Conservation (phyloP, 129 eudicot species). For the Scalesia atractyloides region DNA sequence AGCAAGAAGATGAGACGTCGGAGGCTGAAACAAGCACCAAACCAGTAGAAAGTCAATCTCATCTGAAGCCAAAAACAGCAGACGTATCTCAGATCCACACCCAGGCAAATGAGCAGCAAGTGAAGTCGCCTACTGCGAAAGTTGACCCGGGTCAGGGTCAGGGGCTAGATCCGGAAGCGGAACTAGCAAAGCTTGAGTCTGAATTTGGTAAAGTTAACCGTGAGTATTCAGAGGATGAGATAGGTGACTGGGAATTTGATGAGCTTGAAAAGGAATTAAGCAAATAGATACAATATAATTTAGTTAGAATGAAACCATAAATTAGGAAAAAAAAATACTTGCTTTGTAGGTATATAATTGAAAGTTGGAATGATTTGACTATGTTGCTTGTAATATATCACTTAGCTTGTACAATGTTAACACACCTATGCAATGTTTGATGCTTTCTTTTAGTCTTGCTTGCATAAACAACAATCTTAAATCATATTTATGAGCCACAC, state of each 20-base stretch:
- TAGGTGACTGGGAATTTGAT: slow-evolving; percentile 87
- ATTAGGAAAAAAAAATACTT: too few species aligned
- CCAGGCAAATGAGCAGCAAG: slow-evolving; percentile 31
- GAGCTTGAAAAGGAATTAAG: slow-evolving; percentile 88
- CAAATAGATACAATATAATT: slow-evolving; percentile 26
- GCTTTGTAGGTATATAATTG: too few species aligned
- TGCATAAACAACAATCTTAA: not conserved
- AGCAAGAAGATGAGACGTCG: slow-evolving; percentile 37
- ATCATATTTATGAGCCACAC: not conserved
- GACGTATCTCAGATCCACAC: slow-evolving; percentile 25
- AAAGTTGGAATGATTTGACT: too few species aligned
- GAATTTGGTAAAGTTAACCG: slow-evolving; percentile 72
- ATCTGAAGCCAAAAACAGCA: slow-evolving; percentile 9
- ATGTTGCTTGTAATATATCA: too few species aligned
- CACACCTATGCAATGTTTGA: not conserved
- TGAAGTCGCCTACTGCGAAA: slow-evolving; percentile 35
- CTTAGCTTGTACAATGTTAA: slow-evolving; percentile 12
- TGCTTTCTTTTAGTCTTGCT: not conserved
- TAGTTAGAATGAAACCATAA: slow-evolving; percentile 18
- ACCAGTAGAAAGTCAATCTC: slow-evolving; percentile 23
- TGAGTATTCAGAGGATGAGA: slow-evolving; percentile 73
- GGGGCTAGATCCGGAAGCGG: slow-evolving; percentile 65
- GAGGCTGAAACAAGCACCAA: slow-evolving; percentile 42
- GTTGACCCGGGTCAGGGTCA: slow-evolving; percentile 42
- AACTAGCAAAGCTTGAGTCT: slow-evolving; percentile 78